Conservation (phyloP, 2,329 filamentous ascomycete species). For the Leptographium lundbergii region DNA sequence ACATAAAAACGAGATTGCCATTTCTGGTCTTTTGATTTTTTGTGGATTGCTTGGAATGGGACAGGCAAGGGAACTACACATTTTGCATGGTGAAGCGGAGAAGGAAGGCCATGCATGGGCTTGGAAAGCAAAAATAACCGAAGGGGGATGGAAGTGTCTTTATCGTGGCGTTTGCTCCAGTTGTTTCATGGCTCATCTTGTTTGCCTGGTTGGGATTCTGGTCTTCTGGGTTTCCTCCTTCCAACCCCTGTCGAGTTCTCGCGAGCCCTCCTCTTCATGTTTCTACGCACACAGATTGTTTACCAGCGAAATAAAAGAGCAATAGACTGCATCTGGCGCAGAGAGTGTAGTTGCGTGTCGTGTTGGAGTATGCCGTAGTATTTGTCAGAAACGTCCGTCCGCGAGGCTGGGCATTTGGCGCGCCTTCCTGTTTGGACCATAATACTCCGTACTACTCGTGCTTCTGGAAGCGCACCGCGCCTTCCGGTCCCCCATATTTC, state of each 20-base stretch:
- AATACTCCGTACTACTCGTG: neutral
- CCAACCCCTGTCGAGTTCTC: neutral
- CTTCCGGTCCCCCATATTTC: neutral
- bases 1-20: neutral
- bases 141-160: neutral
- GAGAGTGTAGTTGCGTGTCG: neutral
- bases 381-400: no score
- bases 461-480: neutral
- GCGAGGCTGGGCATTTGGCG: no score
- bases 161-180: neutral
- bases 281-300: constrained; percentile 1
- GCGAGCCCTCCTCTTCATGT: neutral
- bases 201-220: neutral
- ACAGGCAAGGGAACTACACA: neutral
- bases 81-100: neutral
- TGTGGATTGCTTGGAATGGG: neutral
- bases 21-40: neutral
- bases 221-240: neutral
- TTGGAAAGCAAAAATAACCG: neutral
- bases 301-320: neutral
- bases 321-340: neutral
- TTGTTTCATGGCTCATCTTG: neutral
- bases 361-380: no score
- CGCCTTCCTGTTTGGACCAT: neutral
- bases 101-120: neutral